phyloP scores from a whole-genome alignment of 2,329 filamentous ascomycete genomes.

The Xylariaceae sp. region DNA sequence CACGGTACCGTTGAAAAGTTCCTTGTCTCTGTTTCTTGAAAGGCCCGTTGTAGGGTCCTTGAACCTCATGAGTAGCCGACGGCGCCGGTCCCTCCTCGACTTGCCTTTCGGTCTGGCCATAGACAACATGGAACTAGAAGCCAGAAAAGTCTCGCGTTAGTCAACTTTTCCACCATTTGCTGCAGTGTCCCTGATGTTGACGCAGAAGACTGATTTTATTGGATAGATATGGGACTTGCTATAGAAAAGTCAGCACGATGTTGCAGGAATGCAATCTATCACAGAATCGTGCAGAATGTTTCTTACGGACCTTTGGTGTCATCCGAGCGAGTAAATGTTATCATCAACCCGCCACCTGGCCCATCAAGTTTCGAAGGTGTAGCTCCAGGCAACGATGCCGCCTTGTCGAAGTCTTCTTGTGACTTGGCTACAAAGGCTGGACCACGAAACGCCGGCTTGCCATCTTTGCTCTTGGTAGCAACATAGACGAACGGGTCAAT shows the following conservation, averaged over 20 bases:
- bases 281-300: no score
- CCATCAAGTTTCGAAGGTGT: constrained; percentile 40
- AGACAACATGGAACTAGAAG: constrained; percentile 25
- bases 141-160: no score
- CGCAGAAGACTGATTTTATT: no score
- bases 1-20: constrained; percentile 29
- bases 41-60: constrained; percentile 19
- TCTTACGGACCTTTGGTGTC: constrained; percentile 20
- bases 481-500: constrained; percentile 50
- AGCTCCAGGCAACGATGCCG: constrained; percentile 37
- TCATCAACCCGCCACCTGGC: constrained; percentile 42
- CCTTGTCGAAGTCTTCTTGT: constrained; percentile 38
- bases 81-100: neutral
- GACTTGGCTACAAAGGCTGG: constrained; percentile 31
- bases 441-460: constrained; percentile 24
- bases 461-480: constrained; percentile 29
- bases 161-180: no score
- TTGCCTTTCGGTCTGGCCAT: constrained; percentile 21
- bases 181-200: no score
- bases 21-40: constrained; percentile 20
- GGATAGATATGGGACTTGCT: no score
- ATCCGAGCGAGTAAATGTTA: constrained; percentile 36
- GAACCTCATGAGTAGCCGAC: constrained; percentile 18
- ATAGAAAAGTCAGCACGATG: no score
- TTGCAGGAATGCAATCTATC: no score